Evolutionary conservation across 2,329 filamentous ascomycete species (phyloP), one percentile per base, ranked within the genome.

Genomic region (Talaromyces amestolkiae): DNA sequence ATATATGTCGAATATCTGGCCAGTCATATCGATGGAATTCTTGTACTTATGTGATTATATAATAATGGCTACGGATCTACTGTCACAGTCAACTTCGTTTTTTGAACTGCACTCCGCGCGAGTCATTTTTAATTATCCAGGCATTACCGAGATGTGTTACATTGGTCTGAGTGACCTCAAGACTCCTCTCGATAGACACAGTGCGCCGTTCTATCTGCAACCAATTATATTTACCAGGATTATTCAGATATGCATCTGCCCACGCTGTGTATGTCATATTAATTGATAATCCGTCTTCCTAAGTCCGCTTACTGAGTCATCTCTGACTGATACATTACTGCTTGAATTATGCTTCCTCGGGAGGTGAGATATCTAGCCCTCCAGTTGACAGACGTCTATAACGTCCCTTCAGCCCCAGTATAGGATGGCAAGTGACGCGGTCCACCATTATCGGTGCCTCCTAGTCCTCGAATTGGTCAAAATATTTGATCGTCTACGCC

Each of bases 1-100:
- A 67, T 56, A 39, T 56, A 56, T 37, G 33, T 37, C 33, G n/a
- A 24, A 24, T 37, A 56, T 56, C 11, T 56, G 19, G 19, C 53
- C 53, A 56, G 33, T 24, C 53, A 56, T 35, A 5, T 56, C 33
- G 53, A 56, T 15, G 33, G 31, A 54, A 37, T 39, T 24, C 53
- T 56, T 56, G 53, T 56, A 56, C 13, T 39, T 56, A 56, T 56
- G 33, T 56, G 53, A 56, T 56, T 56, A 56, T 56, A 56, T 56
- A 56, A 37, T 56, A 56, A 56, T 39, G 53, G 53, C 33, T 8
- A 56, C 53, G 19, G 53, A 15, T 22, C 27, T 33, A 39, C 24
- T 31, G 15, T 39, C 31, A 22, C 4, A 10, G 33, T 56, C 5
- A 1, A 15, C 2, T 24, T 24, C 24, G 1, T 39, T 33, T 22